Percentiles rank a stretch among this genome's conserved stretches.
These are phyloP conservation scores for Rheum nobile DNA, from an alignment of 148 eudicot genomes.

Conservation along the genomic window DNA sequence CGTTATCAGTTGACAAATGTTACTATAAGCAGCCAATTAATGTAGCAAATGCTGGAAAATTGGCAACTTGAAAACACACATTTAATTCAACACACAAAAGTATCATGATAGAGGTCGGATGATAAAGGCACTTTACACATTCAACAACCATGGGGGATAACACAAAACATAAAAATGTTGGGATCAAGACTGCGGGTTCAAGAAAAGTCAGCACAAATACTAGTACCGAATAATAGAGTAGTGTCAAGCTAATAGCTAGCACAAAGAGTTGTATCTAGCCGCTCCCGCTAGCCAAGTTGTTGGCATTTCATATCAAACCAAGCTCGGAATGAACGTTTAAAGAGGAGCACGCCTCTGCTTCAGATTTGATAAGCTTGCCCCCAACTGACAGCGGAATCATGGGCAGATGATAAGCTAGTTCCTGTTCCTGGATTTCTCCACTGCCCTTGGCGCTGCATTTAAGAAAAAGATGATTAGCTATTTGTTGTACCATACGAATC, in stretches of 20 bases:
- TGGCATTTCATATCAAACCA: conserved; percentile 3
- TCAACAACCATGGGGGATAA: not conserved
- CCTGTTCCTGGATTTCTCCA: conserved; percentile 21
- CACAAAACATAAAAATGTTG: not conserved
- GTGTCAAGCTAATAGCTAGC: not conserved
- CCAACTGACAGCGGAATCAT: conserved; percentile 3
- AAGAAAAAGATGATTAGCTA: not conserved
- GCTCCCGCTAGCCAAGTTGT: not conserved
- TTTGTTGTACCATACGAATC: not conserved
- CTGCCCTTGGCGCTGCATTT: conserved; percentile 30
- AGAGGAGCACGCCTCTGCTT: not conserved
- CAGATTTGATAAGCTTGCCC: not conserved
- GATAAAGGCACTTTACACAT: conserved; percentile 2
- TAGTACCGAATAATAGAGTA: not conserved
- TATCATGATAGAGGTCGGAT: not conserved
- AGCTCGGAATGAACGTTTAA: not conserved
- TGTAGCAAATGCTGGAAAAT: not conserved
- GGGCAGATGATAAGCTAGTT: conserved; percentile 14
- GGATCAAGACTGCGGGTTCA: not conserved
- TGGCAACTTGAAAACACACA: not conserved
- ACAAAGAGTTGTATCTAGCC: conserved; percentile 1
- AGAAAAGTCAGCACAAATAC: not conserved
- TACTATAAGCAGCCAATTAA: no score
- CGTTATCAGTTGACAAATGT: no score
- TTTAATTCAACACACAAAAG: not conserved